Evolutionary conservation across 768 basidiomycete genomes (phyloP), one percentile per base, ranked within the genome.

Genomic region (Mycena chlorophos): DNA sequence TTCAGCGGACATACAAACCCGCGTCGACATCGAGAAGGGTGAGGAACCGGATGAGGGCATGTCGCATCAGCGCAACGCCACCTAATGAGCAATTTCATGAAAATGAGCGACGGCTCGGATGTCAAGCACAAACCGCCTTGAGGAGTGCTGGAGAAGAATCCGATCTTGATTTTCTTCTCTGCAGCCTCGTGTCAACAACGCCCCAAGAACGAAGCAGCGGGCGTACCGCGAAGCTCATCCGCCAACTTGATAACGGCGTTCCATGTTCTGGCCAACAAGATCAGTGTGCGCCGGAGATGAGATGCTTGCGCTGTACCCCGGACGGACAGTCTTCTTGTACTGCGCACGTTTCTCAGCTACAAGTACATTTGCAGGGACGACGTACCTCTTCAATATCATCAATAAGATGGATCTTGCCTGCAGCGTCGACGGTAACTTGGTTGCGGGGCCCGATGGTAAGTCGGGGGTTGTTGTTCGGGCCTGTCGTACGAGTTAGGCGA

Each of bases 1-100:
- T 39, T 43, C 50, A 57, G 38, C 29, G 25, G 10, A 28, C 85
- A 67, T 69, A 93, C 93, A 92, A 94, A 55, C 86, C 85, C 58
- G 68, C 86, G 65, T 94, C 89, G 38, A 93, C 89, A 57, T 93
- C 93, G 51, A 93, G 73, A 48, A 82, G 80, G 48, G 81, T 76
- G 75, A 91, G 79, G 75, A 98, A 88, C 55, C 95, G 82, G 70
- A 97, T 88, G 64, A 98, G 74, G 26, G 94, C 92, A 72, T 97
- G 94, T 63, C 94, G 86, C 93, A 98, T 96, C 82, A 98, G 83
- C 39, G 95, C 95, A 58, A 98, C 95, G 68, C 95, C 94, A 67
- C 94, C 93, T 86, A 68, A 52, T 66, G 58, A 58, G 51, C 57
- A 51, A 62, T 50, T 63, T 47, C 31, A 58, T 53, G 63, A 63